Evolutionary conservation across 768 basidiomycete species (phyloP), one percentile per base, ranked within the genome.

Genomic region (Pleurotus citrinopileatus): DNA sequence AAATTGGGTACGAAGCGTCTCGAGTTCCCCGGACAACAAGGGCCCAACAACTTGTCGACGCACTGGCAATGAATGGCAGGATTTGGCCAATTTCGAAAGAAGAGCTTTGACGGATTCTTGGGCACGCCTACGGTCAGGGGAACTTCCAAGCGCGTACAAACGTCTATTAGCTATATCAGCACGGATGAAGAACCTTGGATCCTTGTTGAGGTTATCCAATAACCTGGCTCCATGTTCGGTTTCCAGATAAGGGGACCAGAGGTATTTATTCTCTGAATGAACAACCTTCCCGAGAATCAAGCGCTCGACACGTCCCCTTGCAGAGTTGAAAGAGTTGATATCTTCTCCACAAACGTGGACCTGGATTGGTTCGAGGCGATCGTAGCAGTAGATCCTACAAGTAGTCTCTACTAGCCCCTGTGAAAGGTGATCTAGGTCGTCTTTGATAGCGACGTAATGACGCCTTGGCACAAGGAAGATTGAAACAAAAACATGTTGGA

Each of bases 171-270:
- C 73, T 38, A 56, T 60, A 55, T 84, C 80, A 20, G 67, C 63
- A 36, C 67, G 64, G 36, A 82, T 65, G 52, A 71, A 76, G 34
- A 69, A 68, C 3, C 55, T 52, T 3, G 65, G 63, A 12, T 69
- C 65, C 7, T 58, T 37, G 55, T 74, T 74, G 19, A 79, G 28
- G 23, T 63, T 61, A n/a, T 72, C 69, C 25, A 83, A 48, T 7
- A 65, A 65, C 22, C 68, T 67, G 19, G 55, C 52, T 36, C 78
- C 75, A 54, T 71, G 74, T n/a, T 68, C 45, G n/a, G 67, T 63
- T 13, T 73, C 68, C 54, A 83, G 74, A 52, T 77, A 78, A 15
- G 75, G 73, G 45, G 79, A 75, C 81, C 82, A 83, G 3, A 75
- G 55, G 1, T 58, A 53, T 19, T 56, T 55, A 0, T 63, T 65